Conservation (phyloP, 805 yeast genomes). For the Priceomyces haplophilus region DNA sequence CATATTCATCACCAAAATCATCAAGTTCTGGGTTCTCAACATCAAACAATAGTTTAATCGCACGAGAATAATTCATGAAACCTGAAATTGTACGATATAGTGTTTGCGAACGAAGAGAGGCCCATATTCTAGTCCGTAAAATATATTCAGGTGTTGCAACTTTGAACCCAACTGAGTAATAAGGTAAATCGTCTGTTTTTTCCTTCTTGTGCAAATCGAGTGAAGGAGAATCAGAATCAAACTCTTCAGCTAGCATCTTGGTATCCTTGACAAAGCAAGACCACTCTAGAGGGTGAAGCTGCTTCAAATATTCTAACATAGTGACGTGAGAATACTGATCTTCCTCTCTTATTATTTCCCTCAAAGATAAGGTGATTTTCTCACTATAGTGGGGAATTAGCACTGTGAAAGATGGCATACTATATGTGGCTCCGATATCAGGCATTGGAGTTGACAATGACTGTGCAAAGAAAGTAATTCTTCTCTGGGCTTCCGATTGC, state of each 20-base stretch:
- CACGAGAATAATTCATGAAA: slow-evolving; percentile 47
- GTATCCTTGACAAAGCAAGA: slow-evolving; percentile 56
- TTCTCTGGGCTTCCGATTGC: slow-evolving; percentile 98
- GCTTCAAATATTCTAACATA: slow-evolving; percentile 53
- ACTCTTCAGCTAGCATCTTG: slow-evolving; percentile 51
- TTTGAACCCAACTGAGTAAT: slow-evolving; percentile 47
- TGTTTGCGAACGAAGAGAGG: slow-evolving; percentile 47
- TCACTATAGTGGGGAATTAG: slow-evolving; percentile 85
- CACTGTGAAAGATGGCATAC: slow-evolving; percentile 98
- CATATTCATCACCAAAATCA: slow-evolving; percentile 98
- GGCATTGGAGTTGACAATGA: slow-evolving; percentile 98
- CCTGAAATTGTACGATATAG: slow-evolving; percentile 47
- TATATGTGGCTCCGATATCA: slow-evolving; percentile 97
- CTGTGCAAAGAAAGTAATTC: slow-evolving; percentile 98
- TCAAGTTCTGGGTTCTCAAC: slow-evolving; percentile 49
- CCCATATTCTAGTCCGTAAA: slow-evolving; percentile 47
- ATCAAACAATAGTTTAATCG: slow-evolving; percentile 41
- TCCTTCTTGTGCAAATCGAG: slow-evolving; percentile 35
- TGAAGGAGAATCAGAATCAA: slow-evolving; percentile 53
- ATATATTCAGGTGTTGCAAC: slow-evolving; percentile 48
- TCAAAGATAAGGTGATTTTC: slow-evolving; percentile 71
- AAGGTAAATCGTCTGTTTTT: slow-evolving; percentile 41
- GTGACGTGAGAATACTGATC: slow-evolving; percentile 58
- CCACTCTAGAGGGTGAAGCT: slow-evolving; percentile 57
- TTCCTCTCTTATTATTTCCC: slow-evolving; percentile 75